Evolutionary conservation across 2,329 filamentous ascomycete genomes (phyloP).

Genomic region (Lachnellula subtilissima): DNA sequence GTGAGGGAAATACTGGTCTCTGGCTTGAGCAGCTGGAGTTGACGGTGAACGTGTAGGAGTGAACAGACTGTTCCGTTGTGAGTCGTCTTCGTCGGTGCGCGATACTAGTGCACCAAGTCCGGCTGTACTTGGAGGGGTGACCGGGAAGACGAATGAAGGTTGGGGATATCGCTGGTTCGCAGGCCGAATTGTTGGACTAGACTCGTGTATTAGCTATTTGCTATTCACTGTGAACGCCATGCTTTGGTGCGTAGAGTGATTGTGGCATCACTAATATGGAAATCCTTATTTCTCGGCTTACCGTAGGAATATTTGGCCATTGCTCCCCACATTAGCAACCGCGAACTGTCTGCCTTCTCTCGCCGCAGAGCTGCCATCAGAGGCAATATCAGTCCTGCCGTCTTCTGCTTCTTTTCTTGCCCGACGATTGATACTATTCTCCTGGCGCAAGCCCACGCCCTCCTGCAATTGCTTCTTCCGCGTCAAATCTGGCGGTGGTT

Average conservation of each 20-base stretch:
- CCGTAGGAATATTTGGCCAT: constrained; percentile 78
- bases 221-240: constrained; percentile 1
- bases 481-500: constrained; percentile 18
- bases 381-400: constrained; percentile 51
- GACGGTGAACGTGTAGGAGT: constrained; percentile 28
- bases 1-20: constrained; percentile 25
- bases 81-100: constrained; percentile 25
- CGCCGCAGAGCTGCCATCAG: constrained; percentile 56
- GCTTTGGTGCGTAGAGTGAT: constrained; percentile 8
- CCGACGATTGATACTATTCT: constrained; percentile 25
- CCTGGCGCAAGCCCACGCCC: constrained; percentile 21
- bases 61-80: constrained; percentile 28
- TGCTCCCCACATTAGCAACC: constrained; percentile 77
- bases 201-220: constrained; percentile 19
- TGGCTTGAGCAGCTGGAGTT: constrained; percentile 38
- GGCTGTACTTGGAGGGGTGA: constrained; percentile 56
- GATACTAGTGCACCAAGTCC: constrained; percentile 45
- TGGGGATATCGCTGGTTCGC: constrained; percentile 58
- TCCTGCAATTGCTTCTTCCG: constrained; percentile 27
- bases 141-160: constrained; percentile 55
- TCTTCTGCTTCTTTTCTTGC: constrained; percentile 37
- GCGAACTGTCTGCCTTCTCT: constrained; percentile 50
- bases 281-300: constrained; percentile 39
- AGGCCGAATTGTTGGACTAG: constrained; percentile 57
- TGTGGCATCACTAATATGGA: constrained; percentile 5